Evolutionary conservation across 768 basidiomycete species (phyloP).

Genomic region (Chiua virens): DNA sequence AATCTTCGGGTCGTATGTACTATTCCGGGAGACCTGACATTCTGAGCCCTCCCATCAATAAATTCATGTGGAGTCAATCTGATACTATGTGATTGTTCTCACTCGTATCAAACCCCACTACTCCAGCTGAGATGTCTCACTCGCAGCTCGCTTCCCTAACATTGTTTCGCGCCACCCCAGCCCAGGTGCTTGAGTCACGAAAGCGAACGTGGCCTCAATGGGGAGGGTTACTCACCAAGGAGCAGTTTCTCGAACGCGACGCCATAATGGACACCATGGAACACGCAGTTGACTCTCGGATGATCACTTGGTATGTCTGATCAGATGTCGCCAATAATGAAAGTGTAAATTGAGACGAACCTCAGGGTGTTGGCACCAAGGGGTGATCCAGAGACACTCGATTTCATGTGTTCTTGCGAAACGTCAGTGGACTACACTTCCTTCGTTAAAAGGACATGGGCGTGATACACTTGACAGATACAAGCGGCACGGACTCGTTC

Average conservation of each 20-base stretch:
- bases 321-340: background rate
- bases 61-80: background rate
- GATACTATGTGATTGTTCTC: background rate
- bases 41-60: no score
- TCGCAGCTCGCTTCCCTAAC: constrained; percentile 32
- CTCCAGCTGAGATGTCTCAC: constrained; percentile 2
- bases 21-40: no score
- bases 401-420: constrained; percentile 62
- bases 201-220: constrained; percentile 41
- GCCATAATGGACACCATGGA: constrained; percentile 40
- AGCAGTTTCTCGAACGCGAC: constrained; percentile 48
- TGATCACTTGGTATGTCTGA: constrained; percentile 49
- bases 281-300: constrained; percentile 43
- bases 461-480: constrained; percentile 26
- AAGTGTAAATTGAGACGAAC: background rate
- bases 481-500: constrained; percentile 33
- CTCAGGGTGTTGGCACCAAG: constrained; percentile 59
- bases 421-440: constrained; percentile 43
- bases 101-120: background rate
- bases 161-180: constrained; percentile 47
- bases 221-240: constrained; percentile 42
- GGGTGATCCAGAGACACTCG: constrained; percentile 46
- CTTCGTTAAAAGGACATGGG: background rate
- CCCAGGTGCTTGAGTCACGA: constrained; percentile 44
- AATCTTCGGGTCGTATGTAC: no score